Percentiles rank a stretch among this genome's conserved stretches.
These are phyloP conservation scores for Pythium myriotylum DNA, from an alignment of 352 stramenopile genomes.

Conservation along the genomic window DNA sequence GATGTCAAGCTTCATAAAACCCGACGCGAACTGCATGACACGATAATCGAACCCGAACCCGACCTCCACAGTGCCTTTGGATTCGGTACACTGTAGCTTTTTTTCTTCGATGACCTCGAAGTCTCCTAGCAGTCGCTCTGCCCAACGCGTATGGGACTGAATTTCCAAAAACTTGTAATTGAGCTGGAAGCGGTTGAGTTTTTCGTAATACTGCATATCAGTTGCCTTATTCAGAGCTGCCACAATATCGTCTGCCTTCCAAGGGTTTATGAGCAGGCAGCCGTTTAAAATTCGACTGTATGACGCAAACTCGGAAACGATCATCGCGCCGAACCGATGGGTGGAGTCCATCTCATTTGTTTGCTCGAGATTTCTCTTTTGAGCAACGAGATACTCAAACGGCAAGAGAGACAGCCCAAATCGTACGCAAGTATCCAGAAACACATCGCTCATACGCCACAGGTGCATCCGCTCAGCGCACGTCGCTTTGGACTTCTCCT, in stretches of 20 bases:
- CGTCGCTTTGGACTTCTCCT: conserved; percentile 67
- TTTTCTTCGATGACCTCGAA: conserved; percentile 84
- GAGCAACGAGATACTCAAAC: conserved; percentile 78
- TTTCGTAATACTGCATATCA: conserved; percentile 81
- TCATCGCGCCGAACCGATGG: conserved; percentile 82
- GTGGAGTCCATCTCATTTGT: conserved; percentile 23
- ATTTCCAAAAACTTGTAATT: conserved; percentile 89
- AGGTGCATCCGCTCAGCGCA: conserved; percentile 70
- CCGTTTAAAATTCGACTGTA: conserved; percentile 96
- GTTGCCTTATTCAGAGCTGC: conserved; percentile 61
- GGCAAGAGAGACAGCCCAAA: conserved; percentile 70
- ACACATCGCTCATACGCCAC: conserved; percentile 72
- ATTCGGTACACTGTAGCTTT: conserved; percentile 32
- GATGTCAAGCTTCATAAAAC: conserved; percentile 93
- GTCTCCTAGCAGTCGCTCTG: conserved; percentile 93
- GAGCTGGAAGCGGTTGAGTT: conserved; percentile 66
- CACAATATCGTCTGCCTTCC: conserved; percentile 92
- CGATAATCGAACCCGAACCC: conserved; percentile 96
- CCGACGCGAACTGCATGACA: conserved; percentile 94
- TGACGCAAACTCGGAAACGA: conserved; percentile 97
- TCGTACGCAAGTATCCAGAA: conserved; percentile 70
- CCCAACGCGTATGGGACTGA: conserved; percentile 90
- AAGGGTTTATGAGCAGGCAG: conserved; percentile 97
- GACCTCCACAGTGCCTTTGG: conserved; percentile 80
- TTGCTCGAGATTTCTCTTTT: conserved; percentile 55